These are phyloP conservation scores for Stromatinia cepivora DNA, from an alignment of 2,329 filamentous ascomycete species.

Conservation along the genomic window DNA sequence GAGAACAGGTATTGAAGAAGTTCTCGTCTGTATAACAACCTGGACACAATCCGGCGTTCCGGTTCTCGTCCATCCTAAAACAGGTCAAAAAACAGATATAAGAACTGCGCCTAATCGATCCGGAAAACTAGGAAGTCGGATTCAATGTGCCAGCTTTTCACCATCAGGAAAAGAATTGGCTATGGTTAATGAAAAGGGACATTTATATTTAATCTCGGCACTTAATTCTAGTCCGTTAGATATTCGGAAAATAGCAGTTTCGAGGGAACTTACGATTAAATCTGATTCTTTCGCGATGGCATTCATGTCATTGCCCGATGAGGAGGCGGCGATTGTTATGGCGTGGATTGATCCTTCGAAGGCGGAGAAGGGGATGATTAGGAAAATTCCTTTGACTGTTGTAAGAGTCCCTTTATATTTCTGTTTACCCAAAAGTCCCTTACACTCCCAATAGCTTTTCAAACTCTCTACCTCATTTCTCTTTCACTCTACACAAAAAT, in stretches of 20 bases:
- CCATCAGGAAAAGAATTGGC: constrained; percentile 44
- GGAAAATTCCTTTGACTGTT: constrained; percentile 38
- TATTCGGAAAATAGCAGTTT: constrained; percentile 42
- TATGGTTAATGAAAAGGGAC: constrained; percentile 46
- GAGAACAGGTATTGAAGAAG: constrained; percentile 41
- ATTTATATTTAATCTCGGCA: constrained; percentile 44
- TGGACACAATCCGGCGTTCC: constrained; percentile 48
- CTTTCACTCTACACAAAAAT: not conserved
- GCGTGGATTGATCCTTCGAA: constrained; percentile 45
- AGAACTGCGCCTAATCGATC: constrained; percentile 39
- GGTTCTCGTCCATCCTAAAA: constrained; percentile 44
- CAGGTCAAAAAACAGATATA: constrained; percentile 43
- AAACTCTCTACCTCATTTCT: too few relatives aligned
- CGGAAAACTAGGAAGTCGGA: constrained; percentile 44
- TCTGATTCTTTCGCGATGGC: constrained; percentile 44
- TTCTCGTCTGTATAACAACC: constrained; percentile 45
- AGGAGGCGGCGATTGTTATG: constrained; percentile 43
- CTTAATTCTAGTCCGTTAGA: constrained; percentile 45
- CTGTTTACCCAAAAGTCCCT: not conserved
- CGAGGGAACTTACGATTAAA: constrained; percentile 44
- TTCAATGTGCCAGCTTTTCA: constrained; percentile 46
- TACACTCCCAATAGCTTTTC: not conserved
- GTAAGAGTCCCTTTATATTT: not conserved
- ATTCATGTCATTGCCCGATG: constrained; percentile 44
- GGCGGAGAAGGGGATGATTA: constrained; percentile 39